phyloP scores from a whole-genome alignment of 306 rosid genomes.

The Rosa multiflora region DNA sequence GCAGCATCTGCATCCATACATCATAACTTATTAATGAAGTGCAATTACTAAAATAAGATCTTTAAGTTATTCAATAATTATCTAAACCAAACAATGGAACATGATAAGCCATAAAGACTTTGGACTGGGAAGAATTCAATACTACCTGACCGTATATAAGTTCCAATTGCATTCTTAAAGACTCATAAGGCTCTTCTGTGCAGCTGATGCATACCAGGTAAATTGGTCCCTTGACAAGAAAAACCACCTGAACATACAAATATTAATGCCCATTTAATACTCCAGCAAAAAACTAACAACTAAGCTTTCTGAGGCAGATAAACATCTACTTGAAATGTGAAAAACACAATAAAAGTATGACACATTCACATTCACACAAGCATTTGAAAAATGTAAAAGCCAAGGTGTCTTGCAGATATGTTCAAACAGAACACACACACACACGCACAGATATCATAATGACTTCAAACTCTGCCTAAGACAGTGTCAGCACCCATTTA shows the following conservation, averaged over 20 bases:
- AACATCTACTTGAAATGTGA: background rate
- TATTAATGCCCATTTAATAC: conserved; percentile 8
- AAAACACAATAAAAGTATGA: background rate
- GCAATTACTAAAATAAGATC: conserved; percentile 24
- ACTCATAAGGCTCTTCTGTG: conserved; percentile 90
- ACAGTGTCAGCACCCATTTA: background rate
- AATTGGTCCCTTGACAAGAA: conserved; percentile 95
- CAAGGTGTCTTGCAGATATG: background rate
- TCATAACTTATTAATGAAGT: conserved; percentile 23
- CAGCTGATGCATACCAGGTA: conserved; percentile 95
- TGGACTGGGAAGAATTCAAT: conserved; percentile 25
- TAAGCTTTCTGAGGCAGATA: background rate
- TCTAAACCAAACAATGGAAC: conserved; percentile 21
- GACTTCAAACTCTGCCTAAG: background rate
- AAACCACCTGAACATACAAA: conserved; percentile 63
- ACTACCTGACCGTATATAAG: conserved; percentile 89
- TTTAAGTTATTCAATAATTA: conserved; percentile 17
- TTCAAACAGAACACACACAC: background rate
- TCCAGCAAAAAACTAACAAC: conserved; percentile 5
- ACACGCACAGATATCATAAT: background rate
- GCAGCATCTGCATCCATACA: conserved; percentile 78
- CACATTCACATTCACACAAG: background rate
- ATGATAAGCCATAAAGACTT: conserved; percentile 11
- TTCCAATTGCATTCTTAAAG: conserved; percentile 81
- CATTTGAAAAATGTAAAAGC: background rate